A percentile compares a stretch with the other conserved stretches of the same genome.
These are phyloP conservation scores for Trichosporon inkin DNA, from an alignment of 1,284 basidiomycete species.

Conservation along the genomic window DNA sequence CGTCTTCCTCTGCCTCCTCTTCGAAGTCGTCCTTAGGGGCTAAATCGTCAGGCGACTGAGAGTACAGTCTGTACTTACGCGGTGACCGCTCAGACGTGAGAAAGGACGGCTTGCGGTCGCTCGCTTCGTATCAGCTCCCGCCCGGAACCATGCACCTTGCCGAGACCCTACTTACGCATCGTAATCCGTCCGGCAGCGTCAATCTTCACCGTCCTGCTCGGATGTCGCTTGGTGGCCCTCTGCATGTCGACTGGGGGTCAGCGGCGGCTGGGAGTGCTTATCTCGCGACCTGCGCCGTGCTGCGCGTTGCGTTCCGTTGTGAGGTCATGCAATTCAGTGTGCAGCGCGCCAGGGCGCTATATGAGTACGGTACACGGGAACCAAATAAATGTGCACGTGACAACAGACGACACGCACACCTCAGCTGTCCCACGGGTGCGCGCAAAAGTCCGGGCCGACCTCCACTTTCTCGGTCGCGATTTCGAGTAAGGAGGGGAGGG, in stretches of 20 bases:
- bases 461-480: conserved; percentile 7
- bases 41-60: background rate
- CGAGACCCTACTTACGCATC: background rate
- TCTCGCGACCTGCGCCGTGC: no score
- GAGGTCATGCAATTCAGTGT: no score
- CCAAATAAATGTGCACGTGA: conserved; percentile 3
- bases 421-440: background rate
- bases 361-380: background rate
- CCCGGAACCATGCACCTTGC: background rate
- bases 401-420: no score
- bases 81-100: background rate
- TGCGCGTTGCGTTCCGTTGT: no score
- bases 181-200: background rate
- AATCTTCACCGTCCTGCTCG: background rate
- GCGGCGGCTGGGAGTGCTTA: no score
- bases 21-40: conserved; percentile 39
- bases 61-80: background rate
- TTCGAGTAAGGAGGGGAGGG: background rate
- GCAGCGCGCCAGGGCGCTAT: no score
- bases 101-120: background rate
- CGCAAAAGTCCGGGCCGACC: background rate
- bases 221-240: background rate
- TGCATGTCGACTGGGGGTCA: background rate
- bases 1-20: conserved; percentile 23
- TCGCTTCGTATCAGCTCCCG: background rate